phyloP scores from a whole-genome alignment of 2,329 filamentous ascomycete genomes.

The Fusarium secorum region DNA sequence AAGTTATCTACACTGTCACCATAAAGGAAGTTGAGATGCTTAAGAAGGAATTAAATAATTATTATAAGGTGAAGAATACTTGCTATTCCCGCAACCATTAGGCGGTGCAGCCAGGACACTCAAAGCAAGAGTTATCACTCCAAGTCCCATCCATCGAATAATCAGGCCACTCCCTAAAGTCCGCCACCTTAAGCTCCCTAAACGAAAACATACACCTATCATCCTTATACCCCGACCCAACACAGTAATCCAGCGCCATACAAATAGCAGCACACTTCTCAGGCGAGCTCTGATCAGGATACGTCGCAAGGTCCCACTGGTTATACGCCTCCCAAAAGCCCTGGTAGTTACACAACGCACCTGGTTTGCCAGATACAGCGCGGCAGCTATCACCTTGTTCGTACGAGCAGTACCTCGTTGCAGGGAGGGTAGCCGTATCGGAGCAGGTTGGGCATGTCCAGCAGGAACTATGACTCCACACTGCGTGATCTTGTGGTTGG shows the following conservation, averaged over 20 bases:
- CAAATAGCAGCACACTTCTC: constrained; percentile 3
- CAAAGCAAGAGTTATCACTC: constrained; percentile 5
- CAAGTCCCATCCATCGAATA: neutral
- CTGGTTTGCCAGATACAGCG: neutral
- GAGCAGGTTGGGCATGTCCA: neutral
- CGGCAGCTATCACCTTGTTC: neutral
- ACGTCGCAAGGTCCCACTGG: neutral
- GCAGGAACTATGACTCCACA: neutral
- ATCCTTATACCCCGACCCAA: constrained; percentile 5
- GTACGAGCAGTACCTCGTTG: neutral
- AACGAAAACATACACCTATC: constrained; percentile 7
- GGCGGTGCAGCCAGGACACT: neutral
- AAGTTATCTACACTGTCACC: neutral
- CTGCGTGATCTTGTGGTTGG: neutral
- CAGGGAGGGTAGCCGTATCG: neutral
- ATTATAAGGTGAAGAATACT: neutral
- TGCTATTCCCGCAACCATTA: fast-evolving
- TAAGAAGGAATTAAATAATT: fast-evolving
- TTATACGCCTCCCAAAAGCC: constrained; percentile 7
- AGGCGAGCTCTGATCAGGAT: constrained; percentile 1
- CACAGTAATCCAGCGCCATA: neutral
- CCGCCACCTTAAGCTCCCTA: neutral
- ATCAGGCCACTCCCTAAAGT: constrained; percentile 2
- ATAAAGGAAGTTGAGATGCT: fast-evolving
- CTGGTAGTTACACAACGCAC: neutral